Percentiles rank a stretch among this genome's conserved stretches.
These are phyloP conservation scores for Colletotrichum chrysophilum DNA, from an alignment of 2,329 filamentous ascomycete species.

Conservation along the genomic window DNA sequence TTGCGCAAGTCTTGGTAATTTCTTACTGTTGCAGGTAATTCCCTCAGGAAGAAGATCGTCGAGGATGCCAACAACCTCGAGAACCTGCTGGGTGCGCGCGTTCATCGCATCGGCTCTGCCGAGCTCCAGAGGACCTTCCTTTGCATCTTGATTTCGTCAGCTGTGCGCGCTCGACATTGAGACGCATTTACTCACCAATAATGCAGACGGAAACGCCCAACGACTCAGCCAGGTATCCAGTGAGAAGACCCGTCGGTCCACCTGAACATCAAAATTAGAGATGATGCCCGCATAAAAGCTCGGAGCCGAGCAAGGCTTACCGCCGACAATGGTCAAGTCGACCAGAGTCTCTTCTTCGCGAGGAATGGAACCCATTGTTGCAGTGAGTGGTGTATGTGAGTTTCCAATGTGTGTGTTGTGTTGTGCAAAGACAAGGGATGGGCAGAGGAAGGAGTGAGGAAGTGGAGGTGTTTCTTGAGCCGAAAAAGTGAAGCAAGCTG, in stretches of 20 bases:
- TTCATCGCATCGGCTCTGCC: slow-evolving; percentile 55
- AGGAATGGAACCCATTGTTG: slow-evolving; percentile 18
- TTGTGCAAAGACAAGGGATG: not conserved
- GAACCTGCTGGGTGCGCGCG: slow-evolving; percentile 52
- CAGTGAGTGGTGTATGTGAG: not conserved
- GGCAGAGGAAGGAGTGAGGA: not conserved
- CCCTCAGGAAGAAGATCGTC: slow-evolving; percentile 45
- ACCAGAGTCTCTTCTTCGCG: slow-evolving; percentile 23
- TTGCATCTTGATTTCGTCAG: slow-evolving; percentile 36
- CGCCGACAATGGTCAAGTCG: slow-evolving; percentile 43
- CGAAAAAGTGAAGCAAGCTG: not conserved
- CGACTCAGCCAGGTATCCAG: slow-evolving; percentile 45
- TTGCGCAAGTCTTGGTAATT: not conserved
- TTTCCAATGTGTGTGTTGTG: not conserved
- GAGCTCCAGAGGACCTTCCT: slow-evolving; percentile 40
- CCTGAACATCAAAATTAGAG: slow-evolving; percentile 27
- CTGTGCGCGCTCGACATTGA: not conserved
- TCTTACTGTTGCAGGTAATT: slow-evolving; percentile 54
- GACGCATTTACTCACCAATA: slow-evolving; percentile 32
- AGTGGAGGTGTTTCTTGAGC: not conserved
- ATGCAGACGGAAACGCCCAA: slow-evolving; percentile 46
- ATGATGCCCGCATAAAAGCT: slow-evolving; percentile 1
- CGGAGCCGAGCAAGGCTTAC: slow-evolving; percentile 24
- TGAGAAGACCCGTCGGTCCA: slow-evolving; percentile 51
- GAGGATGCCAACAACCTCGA: slow-evolving; percentile 48